Evolutionary conservation across 2,329 filamentous ascomycete genomes (phyloP).

Genomic region (Nemania serpens): DNA sequence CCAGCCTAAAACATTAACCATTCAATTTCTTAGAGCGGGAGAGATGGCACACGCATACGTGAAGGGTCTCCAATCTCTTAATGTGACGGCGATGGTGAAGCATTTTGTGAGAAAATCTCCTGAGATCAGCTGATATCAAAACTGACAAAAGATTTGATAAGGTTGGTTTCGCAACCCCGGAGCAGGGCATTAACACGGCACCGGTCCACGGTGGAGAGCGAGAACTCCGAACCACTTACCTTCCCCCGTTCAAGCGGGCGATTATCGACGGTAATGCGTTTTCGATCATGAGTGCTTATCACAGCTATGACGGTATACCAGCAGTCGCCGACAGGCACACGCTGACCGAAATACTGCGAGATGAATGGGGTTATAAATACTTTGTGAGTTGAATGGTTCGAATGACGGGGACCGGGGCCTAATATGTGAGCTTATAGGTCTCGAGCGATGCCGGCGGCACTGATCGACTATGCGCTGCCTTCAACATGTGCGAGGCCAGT

Average conservation of each 20-base stretch:
- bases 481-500: conserved; percentile 64
- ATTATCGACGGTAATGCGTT: conserved; percentile 72
- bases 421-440: conserved; percentile 39
- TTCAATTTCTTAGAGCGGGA: conserved; percentile 48
- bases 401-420: conserved; percentile 21
- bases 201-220: conserved; percentile 59
- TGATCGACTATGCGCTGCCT: conserved; percentile 67
- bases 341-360: conserved; percentile 69
- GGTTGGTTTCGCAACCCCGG: conserved; percentile 68
- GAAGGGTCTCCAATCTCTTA: conserved; percentile 64
- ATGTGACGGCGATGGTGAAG: conserved; percentile 74
- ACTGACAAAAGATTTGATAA: conserved; percentile 27
- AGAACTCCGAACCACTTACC: conserved; percentile 58
- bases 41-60: conserved; percentile 66
- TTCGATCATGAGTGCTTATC: conserved; percentile 75
- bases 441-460: conserved; percentile 72
- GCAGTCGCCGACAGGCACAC: conserved; percentile 67
- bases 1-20: conserved; percentile 13
- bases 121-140: conserved; percentile 7
- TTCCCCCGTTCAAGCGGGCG: conserved; percentile 68
- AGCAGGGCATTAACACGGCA: conserved; percentile 73
- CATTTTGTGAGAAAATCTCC: conserved; percentile 61
- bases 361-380: conserved; percentile 75
- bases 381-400: conserved; percentile 51
- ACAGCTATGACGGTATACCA: conserved; percentile 74